Evolutionary conservation across 352 stramenopile genomes (phyloP).

Genomic region (Pythium scleroteichum): DNA sequence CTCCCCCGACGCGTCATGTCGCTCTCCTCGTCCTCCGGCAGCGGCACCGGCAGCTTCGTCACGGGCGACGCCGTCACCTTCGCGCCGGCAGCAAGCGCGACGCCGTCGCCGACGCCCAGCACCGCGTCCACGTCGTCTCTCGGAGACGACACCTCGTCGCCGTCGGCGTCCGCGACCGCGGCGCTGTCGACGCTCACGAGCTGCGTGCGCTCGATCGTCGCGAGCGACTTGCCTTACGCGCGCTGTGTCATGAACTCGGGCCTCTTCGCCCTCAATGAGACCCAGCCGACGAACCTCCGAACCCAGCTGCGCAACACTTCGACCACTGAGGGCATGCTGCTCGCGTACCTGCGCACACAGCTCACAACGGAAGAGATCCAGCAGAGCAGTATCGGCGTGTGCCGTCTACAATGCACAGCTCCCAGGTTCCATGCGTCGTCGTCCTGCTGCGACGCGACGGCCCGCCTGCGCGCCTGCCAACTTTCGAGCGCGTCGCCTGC

Average conservation of each 20-base stretch:
- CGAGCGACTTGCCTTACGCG: slow-evolving; percentile 31
- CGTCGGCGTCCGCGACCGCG: slow-evolving; percentile 22
- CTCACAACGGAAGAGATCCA: slow-evolving; percentile 13
- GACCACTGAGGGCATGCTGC: slow-evolving; percentile 17
- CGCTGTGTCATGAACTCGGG: slow-evolving; percentile 41
- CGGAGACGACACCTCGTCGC: slow-evolving; percentile 24
- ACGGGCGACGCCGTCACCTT: background rate
- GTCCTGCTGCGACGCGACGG: slow-evolving; percentile 34
- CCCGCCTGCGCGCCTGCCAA: slow-evolving; percentile 22
- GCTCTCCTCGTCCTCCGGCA: background rate
- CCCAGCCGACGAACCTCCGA: slow-evolving; percentile 12
- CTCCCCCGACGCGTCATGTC: background rate
- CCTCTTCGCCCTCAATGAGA: slow-evolving; percentile 30
- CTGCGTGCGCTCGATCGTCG: slow-evolving; percentile 29
- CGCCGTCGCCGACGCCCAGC: slow-evolving; percentile 9
- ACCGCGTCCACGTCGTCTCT: slow-evolving; percentile 4
- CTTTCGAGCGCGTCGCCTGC: slow-evolving; percentile 8
- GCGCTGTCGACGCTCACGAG: slow-evolving; percentile 27
- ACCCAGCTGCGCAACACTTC: slow-evolving; percentile 12
- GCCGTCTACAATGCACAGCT: slow-evolving; percentile 28
- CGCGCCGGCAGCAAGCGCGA: too few species aligned
- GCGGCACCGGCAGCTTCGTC: background rate
- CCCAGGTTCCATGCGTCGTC: slow-evolving; percentile 20
- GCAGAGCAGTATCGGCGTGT: slow-evolving; percentile 19
- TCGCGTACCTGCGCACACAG: slow-evolving; percentile 19